Percentiles rank a stretch among this genome's conserved stretches.
These are phyloP conservation scores for Passalora sequoiae DNA, from an alignment of 2,329 filamentous ascomycete species.

Conservation along the genomic window DNA sequence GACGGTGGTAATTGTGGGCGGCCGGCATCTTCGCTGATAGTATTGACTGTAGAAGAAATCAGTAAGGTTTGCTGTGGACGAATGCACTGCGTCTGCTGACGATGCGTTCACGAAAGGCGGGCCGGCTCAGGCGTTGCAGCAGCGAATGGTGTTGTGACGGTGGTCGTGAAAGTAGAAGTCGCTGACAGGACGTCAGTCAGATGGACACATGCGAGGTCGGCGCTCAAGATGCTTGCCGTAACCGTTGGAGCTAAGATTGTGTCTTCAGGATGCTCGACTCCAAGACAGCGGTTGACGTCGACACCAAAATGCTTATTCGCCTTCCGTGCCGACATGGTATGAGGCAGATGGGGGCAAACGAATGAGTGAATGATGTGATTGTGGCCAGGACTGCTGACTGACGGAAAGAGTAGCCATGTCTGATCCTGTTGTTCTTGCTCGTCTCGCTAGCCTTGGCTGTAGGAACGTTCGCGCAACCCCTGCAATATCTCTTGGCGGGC, in stretches of 20 bases:
- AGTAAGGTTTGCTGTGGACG: too few species aligned
- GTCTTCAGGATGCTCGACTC: slow-evolving; percentile 16
- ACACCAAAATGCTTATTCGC: slow-evolving; percentile 19
- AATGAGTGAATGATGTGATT: background rate
- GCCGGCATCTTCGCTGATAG: slow-evolving; percentile 5
- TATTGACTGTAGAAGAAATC: slow-evolving; percentile 13
- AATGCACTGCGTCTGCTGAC: too few species aligned
- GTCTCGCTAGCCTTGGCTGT: too few species aligned
- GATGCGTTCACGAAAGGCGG: background rate
- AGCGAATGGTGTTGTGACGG: background rate
- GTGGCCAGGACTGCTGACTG: background rate
- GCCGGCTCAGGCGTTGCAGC: background rate
- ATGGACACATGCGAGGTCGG: background rate
- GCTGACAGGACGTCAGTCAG: background rate
- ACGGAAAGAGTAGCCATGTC: too few species aligned
- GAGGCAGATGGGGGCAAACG: background rate
- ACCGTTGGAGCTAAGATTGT: slow-evolving; percentile 1
- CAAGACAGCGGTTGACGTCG: slow-evolving; percentile 20
- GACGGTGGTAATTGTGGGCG: slow-evolving; percentile 13
- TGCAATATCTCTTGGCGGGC: background rate
- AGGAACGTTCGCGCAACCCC: background rate
- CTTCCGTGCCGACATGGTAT: background rate
- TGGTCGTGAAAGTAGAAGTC: background rate
- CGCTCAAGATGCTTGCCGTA: background rate
- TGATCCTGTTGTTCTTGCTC: background rate